These are phyloP conservation scores for Phaeotremella fagi DNA, from an alignment of 768 basidiomycete species.

Conservation along the genomic window DNA sequence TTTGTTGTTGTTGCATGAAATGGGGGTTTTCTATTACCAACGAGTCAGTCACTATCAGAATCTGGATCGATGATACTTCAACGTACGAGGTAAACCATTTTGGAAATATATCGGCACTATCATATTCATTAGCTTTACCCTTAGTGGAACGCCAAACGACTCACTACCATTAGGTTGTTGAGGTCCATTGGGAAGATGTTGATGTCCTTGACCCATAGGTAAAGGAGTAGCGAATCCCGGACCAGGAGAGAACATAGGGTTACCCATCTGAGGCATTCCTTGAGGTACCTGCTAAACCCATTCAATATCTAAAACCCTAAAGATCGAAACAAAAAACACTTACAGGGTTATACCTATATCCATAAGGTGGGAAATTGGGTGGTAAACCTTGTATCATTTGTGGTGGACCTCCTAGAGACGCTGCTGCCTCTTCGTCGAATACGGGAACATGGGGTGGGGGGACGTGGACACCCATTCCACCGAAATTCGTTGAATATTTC, in stretches of 20 bases:
- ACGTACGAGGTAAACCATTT: conserved; percentile 36
- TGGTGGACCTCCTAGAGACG: conserved; percentile 15
- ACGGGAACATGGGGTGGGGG: background rate
- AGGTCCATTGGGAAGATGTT: conserved; percentile 17
- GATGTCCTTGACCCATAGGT: conserved; percentile 10
- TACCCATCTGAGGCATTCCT: conserved; percentile 18
- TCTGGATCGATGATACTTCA: background rate
- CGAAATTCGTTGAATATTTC: conserved; percentile 74
- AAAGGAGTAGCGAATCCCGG: conserved; percentile 13
- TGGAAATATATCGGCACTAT: conserved; percentile 42
- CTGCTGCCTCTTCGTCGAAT: conserved; percentile 13
- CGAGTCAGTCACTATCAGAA: background rate
- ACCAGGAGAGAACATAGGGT: conserved; percentile 37
- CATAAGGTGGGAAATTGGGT: conserved; percentile 25
- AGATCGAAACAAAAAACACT: background rate
- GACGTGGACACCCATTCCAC: conserved; percentile 35
- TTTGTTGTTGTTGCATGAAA: conserved; percentile 30
- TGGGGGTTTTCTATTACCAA: conserved; percentile 21
- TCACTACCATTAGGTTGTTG: conserved; percentile 29
- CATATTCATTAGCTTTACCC: no score
- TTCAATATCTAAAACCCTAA: background rate
- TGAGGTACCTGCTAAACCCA: conserved; percentile 3
- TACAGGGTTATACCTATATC: conserved; percentile 22
- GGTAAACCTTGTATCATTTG: conserved; percentile 20
- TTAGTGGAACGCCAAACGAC: no score